Conservation (phyloP, 768 basidiomycete species). For the Polyporus arcularius region DNA sequence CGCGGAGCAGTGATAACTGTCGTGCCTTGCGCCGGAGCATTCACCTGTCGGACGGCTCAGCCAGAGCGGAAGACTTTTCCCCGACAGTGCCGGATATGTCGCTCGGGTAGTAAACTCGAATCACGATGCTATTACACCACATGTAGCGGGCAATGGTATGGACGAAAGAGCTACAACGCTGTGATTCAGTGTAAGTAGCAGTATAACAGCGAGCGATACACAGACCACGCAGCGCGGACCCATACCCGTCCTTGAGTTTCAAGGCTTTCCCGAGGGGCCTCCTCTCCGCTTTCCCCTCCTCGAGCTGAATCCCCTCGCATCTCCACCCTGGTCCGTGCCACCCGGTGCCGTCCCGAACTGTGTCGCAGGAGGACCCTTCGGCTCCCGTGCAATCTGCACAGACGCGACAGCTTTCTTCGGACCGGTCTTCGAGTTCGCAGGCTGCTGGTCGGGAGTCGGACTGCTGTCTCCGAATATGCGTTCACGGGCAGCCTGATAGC, state of each 20-base stretch:
- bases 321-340: background rate
- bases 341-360: background rate
- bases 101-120: no score
- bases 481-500: conserved; percentile 72
- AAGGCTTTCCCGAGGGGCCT: background rate
- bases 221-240: background rate
- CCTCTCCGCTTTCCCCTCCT: background rate
- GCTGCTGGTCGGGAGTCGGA: background rate
- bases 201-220: background rate
- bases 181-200: background rate
- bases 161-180: background rate
- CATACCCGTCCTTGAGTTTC: background rate
- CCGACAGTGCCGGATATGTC: no score
- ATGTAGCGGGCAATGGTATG: no score
- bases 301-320: background rate
- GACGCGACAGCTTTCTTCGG: background rate
- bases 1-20: no score
- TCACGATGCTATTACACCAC: no score
- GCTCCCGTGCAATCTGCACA: conserved; percentile 14
- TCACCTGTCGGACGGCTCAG: no score
- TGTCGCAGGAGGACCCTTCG: conserved; percentile 9
- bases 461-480: conserved; percentile 57
- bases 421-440: background rate
- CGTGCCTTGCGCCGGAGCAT: no score
- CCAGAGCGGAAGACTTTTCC: no score